Evolutionary conservation across 768 basidiomycete species (phyloP).

Genomic region (Boletus sp.): DNA sequence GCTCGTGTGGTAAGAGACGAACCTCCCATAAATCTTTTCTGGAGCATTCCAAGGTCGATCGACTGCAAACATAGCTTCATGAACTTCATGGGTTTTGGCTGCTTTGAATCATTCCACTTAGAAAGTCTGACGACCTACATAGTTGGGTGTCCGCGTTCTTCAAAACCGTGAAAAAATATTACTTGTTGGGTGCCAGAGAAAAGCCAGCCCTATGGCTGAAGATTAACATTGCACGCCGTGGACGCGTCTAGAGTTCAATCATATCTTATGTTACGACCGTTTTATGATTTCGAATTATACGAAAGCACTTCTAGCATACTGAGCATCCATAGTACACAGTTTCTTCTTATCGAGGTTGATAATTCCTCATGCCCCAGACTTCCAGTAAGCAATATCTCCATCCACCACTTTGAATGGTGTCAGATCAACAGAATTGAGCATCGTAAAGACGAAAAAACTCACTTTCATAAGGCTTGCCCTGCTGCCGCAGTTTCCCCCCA

Average conservation of each 20-base stretch:
- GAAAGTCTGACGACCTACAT: not conserved
- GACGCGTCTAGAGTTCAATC: not conserved
- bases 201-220: not conserved
- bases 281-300: constrained; percentile 9
- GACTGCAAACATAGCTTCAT: not conserved
- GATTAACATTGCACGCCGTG: no score
- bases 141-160: not conserved
- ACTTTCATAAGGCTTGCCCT: constrained; percentile 98
- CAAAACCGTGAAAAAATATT: not conserved
- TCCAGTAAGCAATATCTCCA: constrained; percentile 93
- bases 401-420: constrained; percentile 59
- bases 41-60: not conserved
- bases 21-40: not conserved
- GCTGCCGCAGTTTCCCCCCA: constrained; percentile 90
- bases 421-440: constrained; percentile 2
- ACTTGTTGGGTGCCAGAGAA: no score
- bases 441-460: constrained; percentile 29
- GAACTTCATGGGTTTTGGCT: not conserved
- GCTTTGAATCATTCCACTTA: not conserved
- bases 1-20: not conserved
- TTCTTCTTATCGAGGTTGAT: not conserved
- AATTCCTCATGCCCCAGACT: constrained; percentile 53
- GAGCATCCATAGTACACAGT: constrained; percentile 8
- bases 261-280: not conserved
- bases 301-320: constrained; percentile 10